phyloP scores from a whole-genome alignment of 2,329 filamentous ascomycete genomes.

The Bertia moriformis region DNA sequence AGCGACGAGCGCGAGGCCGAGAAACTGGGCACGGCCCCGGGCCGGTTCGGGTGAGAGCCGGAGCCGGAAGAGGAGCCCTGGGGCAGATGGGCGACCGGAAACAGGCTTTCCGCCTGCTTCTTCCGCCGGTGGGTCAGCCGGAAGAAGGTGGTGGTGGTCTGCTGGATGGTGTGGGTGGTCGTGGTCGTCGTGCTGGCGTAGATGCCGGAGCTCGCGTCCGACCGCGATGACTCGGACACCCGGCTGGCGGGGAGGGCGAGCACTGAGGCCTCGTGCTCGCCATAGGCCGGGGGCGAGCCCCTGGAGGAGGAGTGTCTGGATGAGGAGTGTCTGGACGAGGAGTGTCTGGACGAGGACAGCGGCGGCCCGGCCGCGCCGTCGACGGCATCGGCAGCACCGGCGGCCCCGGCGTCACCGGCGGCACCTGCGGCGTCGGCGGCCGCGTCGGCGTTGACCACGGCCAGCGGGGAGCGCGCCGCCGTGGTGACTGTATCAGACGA shows the following conservation, averaged over 20 bases:
- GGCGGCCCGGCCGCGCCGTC: no score
- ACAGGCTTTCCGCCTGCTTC: slow-evolving; percentile 63
- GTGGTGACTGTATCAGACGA: slow-evolving; percentile 5
- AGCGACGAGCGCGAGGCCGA: slow-evolving; percentile 21
- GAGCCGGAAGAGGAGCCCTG: slow-evolving; percentile 47
- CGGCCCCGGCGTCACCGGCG: no score
- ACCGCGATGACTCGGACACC: slow-evolving; percentile 75
- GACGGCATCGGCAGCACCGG: no score
- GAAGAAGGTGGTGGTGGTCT: slow-evolving; percentile 63
- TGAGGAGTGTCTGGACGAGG: no score
- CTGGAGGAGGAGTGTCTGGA: not conserved
- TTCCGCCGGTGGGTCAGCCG: slow-evolving; percentile 63
- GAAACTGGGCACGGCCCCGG: slow-evolving; percentile 12
- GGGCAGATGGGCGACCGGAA: slow-evolving; percentile 74
- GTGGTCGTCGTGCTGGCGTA: slow-evolving; percentile 44
- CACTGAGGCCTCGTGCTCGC: slow-evolving; percentile 44
- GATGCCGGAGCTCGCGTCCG: slow-evolving; percentile 64
- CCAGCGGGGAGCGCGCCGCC: no score
- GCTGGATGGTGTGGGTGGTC: slow-evolving; percentile 46
- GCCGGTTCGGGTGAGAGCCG: slow-evolving; percentile 26
- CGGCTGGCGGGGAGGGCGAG: slow-evolving; percentile 50
- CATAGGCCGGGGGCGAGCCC: slow-evolving; percentile 35
- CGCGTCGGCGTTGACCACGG: not conserved
- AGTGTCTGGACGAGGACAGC: no score
- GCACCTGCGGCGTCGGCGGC: not conserved